Evolutionary conservation across 1,139 yeast genomes (phyloP).

Genomic region (Magnusiomyces ingens): DNA sequence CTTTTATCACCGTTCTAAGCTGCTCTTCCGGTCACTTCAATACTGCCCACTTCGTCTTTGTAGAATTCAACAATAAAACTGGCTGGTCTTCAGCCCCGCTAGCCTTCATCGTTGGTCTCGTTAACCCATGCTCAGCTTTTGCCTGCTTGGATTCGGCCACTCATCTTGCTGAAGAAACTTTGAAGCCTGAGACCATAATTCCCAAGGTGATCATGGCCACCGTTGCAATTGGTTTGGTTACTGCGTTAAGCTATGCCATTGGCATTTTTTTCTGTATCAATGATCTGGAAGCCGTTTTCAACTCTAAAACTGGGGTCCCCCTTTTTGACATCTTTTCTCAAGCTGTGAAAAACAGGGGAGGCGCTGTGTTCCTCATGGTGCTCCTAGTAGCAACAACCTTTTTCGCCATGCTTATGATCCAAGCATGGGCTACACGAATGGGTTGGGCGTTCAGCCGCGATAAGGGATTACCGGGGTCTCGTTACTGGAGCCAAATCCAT

Average conservation of each 20-base stretch:
- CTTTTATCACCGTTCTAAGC: conserved; percentile 44
- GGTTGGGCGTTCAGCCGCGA: conserved; percentile 78
- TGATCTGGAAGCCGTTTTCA: conserved; percentile 41
- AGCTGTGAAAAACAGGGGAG: conserved; percentile 46
- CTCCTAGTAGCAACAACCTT: conserved; percentile 54
- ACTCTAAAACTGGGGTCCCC: conserved; percentile 48
- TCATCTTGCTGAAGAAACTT: conserved; percentile 55
- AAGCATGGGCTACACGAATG: conserved; percentile 70
- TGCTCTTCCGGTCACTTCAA: conserved; percentile 45
- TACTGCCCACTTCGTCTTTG: conserved; percentile 44
- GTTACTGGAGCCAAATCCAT: conserved; percentile 43
- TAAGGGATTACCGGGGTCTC: conserved; percentile 46
- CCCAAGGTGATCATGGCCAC: conserved; percentile 53
- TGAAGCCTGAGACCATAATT: conserved; percentile 44
- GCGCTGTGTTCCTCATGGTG: conserved; percentile 51
- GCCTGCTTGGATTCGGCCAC: conserved; percentile 56
- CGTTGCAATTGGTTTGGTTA: conserved; percentile 50
- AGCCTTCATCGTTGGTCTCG: conserved; percentile 52
- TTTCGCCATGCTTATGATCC: conserved; percentile 65
- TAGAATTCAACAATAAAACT: conserved; percentile 44
- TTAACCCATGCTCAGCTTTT: conserved; percentile 57
- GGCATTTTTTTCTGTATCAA: conserved; percentile 53
- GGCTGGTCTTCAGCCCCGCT: conserved; percentile 51
- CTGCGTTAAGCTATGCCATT: conserved; percentile 46
- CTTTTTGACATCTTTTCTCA: conserved; percentile 54